Evolutionary conservation across 2,329 filamentous ascomycete genomes (phyloP), one percentile per base, ranked within the genome.

Genomic region (Trematosphaeria pertusa): DNA sequence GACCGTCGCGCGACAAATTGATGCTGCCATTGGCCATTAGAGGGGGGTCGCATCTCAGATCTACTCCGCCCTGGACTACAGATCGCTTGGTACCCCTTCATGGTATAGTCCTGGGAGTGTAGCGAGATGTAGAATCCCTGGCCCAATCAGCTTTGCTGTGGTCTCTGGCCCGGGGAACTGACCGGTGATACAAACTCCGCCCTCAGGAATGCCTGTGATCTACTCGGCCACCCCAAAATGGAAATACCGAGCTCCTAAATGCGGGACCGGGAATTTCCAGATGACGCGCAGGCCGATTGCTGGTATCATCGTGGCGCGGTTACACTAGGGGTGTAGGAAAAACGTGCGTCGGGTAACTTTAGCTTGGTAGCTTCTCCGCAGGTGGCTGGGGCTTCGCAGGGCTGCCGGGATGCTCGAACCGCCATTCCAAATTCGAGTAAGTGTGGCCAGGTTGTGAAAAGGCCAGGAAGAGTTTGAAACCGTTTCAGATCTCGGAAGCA

Each of bases 201-300:
- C 32, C 31, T 17, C 14, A 17, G 19, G n/a, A 17, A 17, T 15
- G n/a, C 32, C n/a, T 35, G 32, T 17, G 32, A 17, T 17, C 32
- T 35, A 35, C 32, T 35, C 32, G 32, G 32, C 17, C 32, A 35
- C 32, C 32, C 32, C n/a, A 35, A 35, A 8, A 6, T 11, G 32
- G 32, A 17, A 35, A 35, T 35, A 17, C 17, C 12, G 8, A 19
- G 6, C n/a, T 8, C 32, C n/a, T 17, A 35, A 35, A 35, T 17
- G 28, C 17, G 32, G 32, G 32, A 35, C 32, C 32, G 8, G 32
- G 32, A 19, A 35, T 19, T 19, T 35, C 14, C 3, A 7, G 14
- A 35, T 35, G 32, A 12, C 32, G 32, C n/a, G 11, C 11, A 19
- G 19, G 32, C 32, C 32, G 5, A 35, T 8, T 19, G 32, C 14